These are phyloP conservation scores for Rhypophila decipiens DNA, from an alignment of 495 filamentous ascomycete genomes.

Conservation along the genomic window DNA sequence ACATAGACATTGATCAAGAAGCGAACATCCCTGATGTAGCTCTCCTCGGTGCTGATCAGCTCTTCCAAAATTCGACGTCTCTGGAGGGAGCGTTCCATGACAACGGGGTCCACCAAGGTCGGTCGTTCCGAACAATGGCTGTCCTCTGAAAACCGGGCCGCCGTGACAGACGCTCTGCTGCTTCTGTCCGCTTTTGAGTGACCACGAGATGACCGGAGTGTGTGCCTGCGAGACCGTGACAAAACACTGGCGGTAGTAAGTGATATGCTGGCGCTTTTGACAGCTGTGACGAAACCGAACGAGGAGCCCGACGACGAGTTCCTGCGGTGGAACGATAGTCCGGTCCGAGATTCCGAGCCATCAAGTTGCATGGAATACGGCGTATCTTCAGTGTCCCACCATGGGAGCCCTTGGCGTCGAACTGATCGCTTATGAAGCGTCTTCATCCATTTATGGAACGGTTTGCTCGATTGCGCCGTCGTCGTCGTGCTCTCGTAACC, in stretches of 20 bases:
- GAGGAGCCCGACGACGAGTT: constrained; percentile 65
- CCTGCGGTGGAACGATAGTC: constrained; percentile 35
- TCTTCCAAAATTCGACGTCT: constrained; percentile 77
- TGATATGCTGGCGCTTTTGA: constrained; percentile 72
- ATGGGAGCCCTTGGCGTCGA: constrained; percentile 30
- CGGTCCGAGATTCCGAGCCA: constrained; percentile 13
- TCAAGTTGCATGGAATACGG: constrained; percentile 36
- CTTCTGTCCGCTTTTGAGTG: constrained; percentile 55
- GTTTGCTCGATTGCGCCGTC: constrained; percentile 21
- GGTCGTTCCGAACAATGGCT: constrained; percentile 50
- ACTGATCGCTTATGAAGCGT: constrained; percentile 45
- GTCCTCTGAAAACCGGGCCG: constrained; percentile 59
- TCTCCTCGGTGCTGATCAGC: constrained; percentile 75
- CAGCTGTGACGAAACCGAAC: constrained; percentile 62
- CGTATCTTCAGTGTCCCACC: constrained; percentile 20
- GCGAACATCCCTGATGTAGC: constrained; percentile 81
- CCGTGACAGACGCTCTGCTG: constrained; percentile 55
- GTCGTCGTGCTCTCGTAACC: constrained; percentile 6
- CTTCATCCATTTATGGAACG: constrained; percentile 54
- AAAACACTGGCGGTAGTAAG: constrained; percentile 61
- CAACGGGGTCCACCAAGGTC: constrained; percentile 59
- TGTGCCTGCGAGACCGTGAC: constrained; percentile 50
- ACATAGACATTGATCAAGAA: constrained; percentile 78
- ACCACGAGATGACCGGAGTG: constrained; percentile 44
- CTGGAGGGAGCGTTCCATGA: constrained; percentile 61